These are phyloP conservation scores for Cadophora malorum DNA, from an alignment of 2,329 filamentous ascomycete genomes.

Conservation along the genomic window DNA sequence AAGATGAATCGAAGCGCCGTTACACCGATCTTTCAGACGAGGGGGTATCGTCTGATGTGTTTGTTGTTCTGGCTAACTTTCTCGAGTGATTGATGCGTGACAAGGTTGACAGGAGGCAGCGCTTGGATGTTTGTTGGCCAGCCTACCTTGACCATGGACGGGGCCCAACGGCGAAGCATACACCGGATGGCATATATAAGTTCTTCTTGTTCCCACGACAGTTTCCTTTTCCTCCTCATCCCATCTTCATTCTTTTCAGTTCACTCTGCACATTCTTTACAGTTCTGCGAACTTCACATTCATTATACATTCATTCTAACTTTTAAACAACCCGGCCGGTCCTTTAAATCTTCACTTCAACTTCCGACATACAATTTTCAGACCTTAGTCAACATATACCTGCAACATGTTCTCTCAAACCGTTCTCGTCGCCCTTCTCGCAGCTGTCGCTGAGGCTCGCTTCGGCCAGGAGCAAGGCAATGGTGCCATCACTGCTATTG, in stretches of 20 bases:
- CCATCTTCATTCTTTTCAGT: conserved; percentile 29
- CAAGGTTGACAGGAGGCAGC: conserved; percentile 10
- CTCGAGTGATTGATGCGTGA: conserved; percentile 1
- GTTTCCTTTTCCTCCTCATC: conserved; percentile 28
- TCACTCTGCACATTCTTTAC: conserved; percentile 37
- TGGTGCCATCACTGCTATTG: conserved; percentile 59
- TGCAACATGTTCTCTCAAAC: conserved; percentile 40
- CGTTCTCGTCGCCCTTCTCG: conserved; percentile 37
- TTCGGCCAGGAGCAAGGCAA: conserved; percentile 66
- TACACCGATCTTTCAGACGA: conserved; percentile 16
- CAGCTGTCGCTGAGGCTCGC: conserved; percentile 43
- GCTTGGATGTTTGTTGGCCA: conserved; percentile 18
- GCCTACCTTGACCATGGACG: conserved; percentile 15
- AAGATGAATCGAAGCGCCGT: conserved; percentile 21
- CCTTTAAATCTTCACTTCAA: conserved; percentile 34
- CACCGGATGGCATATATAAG: conserved; percentile 25
- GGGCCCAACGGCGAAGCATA: not conserved
- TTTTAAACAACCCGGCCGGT: conserved; percentile 39
- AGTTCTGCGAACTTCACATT: conserved; percentile 45
- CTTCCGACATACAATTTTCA: conserved; percentile 20
- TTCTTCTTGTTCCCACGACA: conserved; percentile 14
- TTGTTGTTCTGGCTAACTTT: conserved; percentile 20
- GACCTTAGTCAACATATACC: conserved; percentile 9
- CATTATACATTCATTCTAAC: conserved; percentile 35
- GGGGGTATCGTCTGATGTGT: conserved; percentile 26